Evolutionary conservation across 768 basidiomycete genomes (phyloP).

Genomic region (Tulasnella sp.): DNA sequence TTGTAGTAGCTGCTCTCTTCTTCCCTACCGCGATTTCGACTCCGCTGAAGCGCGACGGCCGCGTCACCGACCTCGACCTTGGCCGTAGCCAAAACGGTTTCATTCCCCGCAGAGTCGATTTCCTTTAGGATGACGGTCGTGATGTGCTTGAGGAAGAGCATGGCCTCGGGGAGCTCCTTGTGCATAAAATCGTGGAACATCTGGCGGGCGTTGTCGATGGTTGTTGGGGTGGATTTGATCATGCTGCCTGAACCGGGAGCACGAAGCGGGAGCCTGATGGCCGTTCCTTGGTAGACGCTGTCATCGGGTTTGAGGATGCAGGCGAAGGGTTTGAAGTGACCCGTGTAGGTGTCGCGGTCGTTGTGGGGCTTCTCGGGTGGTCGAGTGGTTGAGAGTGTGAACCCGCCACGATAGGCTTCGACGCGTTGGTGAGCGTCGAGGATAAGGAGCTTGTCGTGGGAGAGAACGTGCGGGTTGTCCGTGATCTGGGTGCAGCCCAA

Average conservation of each 20-base stretch:
- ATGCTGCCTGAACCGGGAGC: conserved; percentile 36
- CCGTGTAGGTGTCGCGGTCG: neutral
- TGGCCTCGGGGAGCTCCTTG: neutral
- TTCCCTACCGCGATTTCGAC: conserved; percentile 7
- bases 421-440: conserved; percentile 22
- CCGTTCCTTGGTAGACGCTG: conserved; percentile 37
- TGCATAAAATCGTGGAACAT: conserved; percentile 33
- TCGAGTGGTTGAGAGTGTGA: neutral
- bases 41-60: neutral
- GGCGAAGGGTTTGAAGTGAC: neutral
- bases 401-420: neutral
- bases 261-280: conserved; percentile 49
- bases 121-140: conserved; percentile 41
- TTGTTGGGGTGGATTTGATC: conserved; percentile 40
- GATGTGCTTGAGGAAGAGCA: conserved; percentile 21
- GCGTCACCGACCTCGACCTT: conserved; percentile 11
- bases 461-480: conserved; percentile 16
- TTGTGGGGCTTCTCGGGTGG: neutral
- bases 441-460: neutral
- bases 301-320: neutral
- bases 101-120: conserved; percentile 34
- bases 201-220: conserved; percentile 44
- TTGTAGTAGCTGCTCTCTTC: neutral
- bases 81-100: conserved; percentile 25
- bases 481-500: neutral